Conservation (phyloP, 179 eudicot genomes). For the Sideroxylon spinosum region DNA sequence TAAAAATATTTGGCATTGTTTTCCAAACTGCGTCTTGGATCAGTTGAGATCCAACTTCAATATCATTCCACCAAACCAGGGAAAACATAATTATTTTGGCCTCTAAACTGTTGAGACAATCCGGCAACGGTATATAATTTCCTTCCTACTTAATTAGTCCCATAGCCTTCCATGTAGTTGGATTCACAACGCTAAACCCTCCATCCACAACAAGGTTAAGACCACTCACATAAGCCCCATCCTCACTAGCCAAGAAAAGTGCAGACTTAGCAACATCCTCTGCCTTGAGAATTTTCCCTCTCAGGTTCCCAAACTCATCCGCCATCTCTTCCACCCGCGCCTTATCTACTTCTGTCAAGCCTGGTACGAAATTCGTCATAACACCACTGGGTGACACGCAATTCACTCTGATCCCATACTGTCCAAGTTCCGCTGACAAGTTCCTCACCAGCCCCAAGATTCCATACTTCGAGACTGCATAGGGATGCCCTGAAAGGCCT, state of each 20-base stretch:
- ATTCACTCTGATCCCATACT: slow-evolving; percentile 22
- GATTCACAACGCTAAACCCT: slow-evolving; percentile 35
- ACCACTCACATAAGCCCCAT: slow-evolving; percentile 62
- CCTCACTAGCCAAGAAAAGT: slow-evolving; percentile 69
- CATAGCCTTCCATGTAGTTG: background rate
- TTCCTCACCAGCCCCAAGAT: slow-evolving; percentile 19
- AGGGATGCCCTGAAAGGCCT: slow-evolving; percentile 6
- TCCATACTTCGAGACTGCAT: slow-evolving; percentile 13
- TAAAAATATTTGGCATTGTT: too few species aligned
- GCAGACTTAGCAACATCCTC: slow-evolving; percentile 68
- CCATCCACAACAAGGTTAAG: slow-evolving; percentile 75
- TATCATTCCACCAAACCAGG: too few species aligned
- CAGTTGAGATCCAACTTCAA: too few species aligned
- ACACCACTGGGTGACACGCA: slow-evolving; percentile 14
- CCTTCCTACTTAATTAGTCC: background rate
- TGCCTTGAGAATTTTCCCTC: slow-evolving; percentile 4
- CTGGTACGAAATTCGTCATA: slow-evolving; percentile 8
- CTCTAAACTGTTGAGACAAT: too few species aligned
- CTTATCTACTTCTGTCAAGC: background rate
- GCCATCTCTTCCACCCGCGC: background rate
- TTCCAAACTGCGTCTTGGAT: too few species aligned
- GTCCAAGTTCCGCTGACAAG: slow-evolving; percentile 18
- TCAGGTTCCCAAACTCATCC: slow-evolving; percentile 1
- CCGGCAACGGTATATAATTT: too few species aligned
- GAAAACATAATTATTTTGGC: too few species aligned